Base-by-base conservation (phyloP, 1,284 basidiomycete species). In the Melampsora americana region DNA sequence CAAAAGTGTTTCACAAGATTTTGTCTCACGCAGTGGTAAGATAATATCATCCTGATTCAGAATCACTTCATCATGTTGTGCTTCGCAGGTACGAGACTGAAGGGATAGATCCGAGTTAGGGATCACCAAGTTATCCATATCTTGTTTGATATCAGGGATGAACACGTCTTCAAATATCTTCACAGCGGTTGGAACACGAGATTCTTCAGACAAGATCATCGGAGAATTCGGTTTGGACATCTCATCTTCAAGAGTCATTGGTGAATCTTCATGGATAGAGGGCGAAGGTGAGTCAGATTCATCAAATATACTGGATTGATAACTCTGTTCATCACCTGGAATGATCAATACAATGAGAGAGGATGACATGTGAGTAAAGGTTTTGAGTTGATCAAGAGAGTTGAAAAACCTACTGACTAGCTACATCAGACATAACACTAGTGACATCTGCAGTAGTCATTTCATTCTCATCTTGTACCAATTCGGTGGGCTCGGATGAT, bases 341-440 rank as follows among this genome's bases (percentile, higher is more conserved):
- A 56, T 23, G 53, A 56, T 23, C 6, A 1, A 23, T n/a, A 56
- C 6, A 12, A 6, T 1, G n/a, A n/a, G n/a, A n/a, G n/a, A n/a
- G n/a, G n/a, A n/a, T 56, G 26, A 23, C 5, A 56, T 28, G 20
- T 23, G 53, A 56, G 53, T n/a, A 28, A 2, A 9, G 53, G n/a
- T 5, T n/a, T 56, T 3, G 12, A 12, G 26, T 23, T n/a, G n/a
- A 23, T 23, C 53, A 23, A 28, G 7, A 28, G 53, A 7, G 5
- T 16, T 23, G 53, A 56, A 56, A 23, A 28, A 56, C 53, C 53
- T 56, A 56, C 53, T 56, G 53, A 56, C 53, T 56, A 56, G 53
- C 20, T 56, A 28, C n/a, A n/a, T 56, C 53, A 56, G 53, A 28
- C 53, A 56, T 7, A n/a, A 56, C 26, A 56, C 53, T 56, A 14